phyloP scores from a whole-genome alignment of 1,139 yeast genomes.

The Taphrina flavorubra region DNA sequence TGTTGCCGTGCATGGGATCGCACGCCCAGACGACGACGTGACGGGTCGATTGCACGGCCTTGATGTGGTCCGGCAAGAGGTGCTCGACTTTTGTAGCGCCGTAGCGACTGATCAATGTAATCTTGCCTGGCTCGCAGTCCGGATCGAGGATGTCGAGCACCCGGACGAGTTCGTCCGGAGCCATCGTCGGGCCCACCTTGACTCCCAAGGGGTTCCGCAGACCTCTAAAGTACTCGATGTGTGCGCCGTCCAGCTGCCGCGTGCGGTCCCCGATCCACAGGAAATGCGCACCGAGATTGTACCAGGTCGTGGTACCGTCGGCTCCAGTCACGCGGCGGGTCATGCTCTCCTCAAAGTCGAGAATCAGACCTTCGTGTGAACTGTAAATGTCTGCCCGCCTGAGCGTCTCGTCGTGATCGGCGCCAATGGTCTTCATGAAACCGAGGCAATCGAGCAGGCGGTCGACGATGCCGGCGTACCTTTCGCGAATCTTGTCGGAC shows the following conservation, averaged over 20 bases:
- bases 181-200: constrained; percentile 56
- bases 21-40: constrained; percentile 53
- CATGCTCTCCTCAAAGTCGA: constrained; percentile 56
- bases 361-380: constrained; percentile 55
- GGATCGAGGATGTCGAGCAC: constrained; percentile 56
- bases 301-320: constrained; percentile 49
- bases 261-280: constrained; percentile 59
- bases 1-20: constrained; percentile 52
- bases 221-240: constrained; percentile 57
- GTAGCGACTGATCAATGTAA: constrained; percentile 56
- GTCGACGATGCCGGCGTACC: constrained; percentile 54
- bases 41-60: constrained; percentile 54
- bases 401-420: constrained; percentile 50
- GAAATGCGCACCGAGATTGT: constrained; percentile 57
- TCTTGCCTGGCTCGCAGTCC: constrained; percentile 53
- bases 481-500: constrained; percentile 51
- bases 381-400: constrained; percentile 54
- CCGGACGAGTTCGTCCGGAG: constrained; percentile 52
- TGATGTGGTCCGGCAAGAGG: constrained; percentile 54
- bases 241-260: constrained; percentile 57
- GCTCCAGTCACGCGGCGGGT: constrained; percentile 52
- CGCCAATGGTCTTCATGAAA: constrained; percentile 55
- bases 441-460: constrained; percentile 53
- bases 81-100: constrained; percentile 53
- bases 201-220: constrained; percentile 56